A percentile compares a stretch with the other conserved stretches of the same genome.
These are phyloP conservation scores for Debaryomyces udenii DNA, from an alignment of 1,139 yeast species.

Conservation along the genomic window DNA sequence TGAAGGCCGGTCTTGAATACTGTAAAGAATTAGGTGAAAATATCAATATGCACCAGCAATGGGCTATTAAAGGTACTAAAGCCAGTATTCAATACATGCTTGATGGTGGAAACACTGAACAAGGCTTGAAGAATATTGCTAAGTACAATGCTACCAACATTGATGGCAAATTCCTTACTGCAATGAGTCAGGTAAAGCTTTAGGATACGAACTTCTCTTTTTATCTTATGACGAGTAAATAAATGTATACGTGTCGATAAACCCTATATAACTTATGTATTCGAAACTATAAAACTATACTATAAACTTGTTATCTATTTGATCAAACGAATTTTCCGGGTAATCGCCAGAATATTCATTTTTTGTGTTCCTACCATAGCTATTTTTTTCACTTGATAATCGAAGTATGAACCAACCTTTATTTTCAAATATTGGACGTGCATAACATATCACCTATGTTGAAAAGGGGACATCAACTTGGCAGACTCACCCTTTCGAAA, in stretches of 20 bases:
- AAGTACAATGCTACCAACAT: constrained; percentile 52
- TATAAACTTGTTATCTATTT: no score
- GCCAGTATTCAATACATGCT: constrained; percentile 55
- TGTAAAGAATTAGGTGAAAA: constrained; percentile 55
- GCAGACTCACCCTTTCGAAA: constrained; percentile 5
- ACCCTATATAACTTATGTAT: no score
- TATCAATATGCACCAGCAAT: constrained; percentile 52
- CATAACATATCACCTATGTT: constrained; percentile 2
- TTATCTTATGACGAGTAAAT: no score
- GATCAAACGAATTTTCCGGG: no score
- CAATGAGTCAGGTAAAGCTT: constrained; percentile 14
- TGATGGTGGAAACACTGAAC: constrained; percentile 46
- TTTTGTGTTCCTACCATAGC: constrained; percentile 2
- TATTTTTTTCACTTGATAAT: constrained; percentile 4
- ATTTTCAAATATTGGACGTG: no score
- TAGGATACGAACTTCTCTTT: no score
- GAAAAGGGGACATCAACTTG: constrained; percentile 6
- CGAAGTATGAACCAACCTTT: no score
- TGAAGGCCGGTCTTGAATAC: constrained; percentile 51
- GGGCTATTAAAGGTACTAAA: constrained; percentile 73
- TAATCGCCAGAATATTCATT: no score
- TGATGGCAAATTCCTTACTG: constrained; percentile 24
- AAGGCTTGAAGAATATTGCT: constrained; percentile 59
- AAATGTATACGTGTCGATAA: no score
- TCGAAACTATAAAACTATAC: no score